A percentile compares a stretch with the other conserved stretches of the same genome.
Conservation (phyloP, 2,329 filamentous ascomycete genomes). For the Aureobasidium sp. region DNA sequence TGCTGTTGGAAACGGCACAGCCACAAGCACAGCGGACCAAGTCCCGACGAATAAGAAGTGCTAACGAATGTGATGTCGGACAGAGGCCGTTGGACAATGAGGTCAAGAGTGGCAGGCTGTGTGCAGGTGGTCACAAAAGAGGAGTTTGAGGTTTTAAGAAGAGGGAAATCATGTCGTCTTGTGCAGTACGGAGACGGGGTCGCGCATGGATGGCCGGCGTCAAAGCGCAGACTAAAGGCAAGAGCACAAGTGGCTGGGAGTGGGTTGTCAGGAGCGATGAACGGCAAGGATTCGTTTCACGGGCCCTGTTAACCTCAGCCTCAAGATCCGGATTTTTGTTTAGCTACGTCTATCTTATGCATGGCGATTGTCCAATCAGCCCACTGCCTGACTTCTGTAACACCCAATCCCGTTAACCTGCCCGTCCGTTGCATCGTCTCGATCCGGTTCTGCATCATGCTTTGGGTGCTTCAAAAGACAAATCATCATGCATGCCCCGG, state of each 20-base stretch:
- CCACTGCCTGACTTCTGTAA: background rate
- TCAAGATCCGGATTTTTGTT: slow-evolving; percentile 8
- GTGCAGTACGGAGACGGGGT: background rate
- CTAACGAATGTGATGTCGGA: slow-evolving; percentile 6
- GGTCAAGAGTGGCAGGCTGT: background rate
- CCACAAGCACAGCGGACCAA: slow-evolving; percentile 1
- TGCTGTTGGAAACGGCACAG: slow-evolving; percentile 5
- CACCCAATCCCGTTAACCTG: background rate
- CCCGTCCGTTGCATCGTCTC: background rate
- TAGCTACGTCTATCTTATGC: slow-evolving; percentile 4
- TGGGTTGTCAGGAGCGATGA: slow-evolving; percentile 9
- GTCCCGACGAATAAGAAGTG: background rate
- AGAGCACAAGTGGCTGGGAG: slow-evolving; percentile 5
- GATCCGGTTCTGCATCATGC: background rate
- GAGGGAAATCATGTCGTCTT: background rate
- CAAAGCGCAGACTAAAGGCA: background rate
- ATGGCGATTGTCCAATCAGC: background rate
- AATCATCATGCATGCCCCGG: background rate
- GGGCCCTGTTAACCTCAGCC: background rate
- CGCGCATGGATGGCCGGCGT: background rate
- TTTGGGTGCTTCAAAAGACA: background rate
- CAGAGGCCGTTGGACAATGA: background rate
- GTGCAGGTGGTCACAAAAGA: slow-evolving; percentile 2
- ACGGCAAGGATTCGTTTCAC: slow-evolving; percentile 7
- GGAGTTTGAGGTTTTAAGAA: background rate